phyloP scores from a whole-genome alignment of 345 rosid genomes.

The Corchorus capsularis region DNA sequence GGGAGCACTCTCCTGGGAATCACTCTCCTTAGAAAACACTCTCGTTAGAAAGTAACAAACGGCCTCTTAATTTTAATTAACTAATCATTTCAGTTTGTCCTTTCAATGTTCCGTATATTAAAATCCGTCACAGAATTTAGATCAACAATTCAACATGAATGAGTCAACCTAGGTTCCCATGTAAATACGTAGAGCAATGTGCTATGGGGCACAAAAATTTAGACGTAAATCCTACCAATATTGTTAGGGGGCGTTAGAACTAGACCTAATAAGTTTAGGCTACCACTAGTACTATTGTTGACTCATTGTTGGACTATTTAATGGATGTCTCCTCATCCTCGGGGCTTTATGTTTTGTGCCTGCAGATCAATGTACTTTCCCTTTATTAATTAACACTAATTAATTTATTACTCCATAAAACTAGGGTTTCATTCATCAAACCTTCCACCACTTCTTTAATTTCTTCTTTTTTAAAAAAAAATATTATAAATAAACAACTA shows the following conservation, averaged over 20 bases:
- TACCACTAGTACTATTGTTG: not conserved
- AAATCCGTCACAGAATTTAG: too few relatives aligned
- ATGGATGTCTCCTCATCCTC: not conserved
- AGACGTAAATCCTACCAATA: not conserved
- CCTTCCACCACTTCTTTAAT: not conserved
- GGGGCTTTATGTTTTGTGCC: not conserved
- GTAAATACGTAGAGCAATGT: not conserved
- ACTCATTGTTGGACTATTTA: not conserved
- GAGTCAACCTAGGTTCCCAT: too few relatives aligned
- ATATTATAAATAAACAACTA: not conserved
- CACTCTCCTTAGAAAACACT: too few relatives aligned
- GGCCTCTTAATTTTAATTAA: too few relatives aligned
- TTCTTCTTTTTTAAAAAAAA: not conserved
- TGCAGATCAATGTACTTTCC: slow-evolving; percentile 12
- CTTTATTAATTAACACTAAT: not conserved
- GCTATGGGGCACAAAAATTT: not conserved
- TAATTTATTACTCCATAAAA: too few relatives aligned
- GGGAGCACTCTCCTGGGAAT: too few relatives aligned
- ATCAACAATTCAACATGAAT: too few relatives aligned
- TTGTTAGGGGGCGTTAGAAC: too few relatives aligned
- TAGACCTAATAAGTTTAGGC: not conserved
- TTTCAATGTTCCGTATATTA: too few relatives aligned
- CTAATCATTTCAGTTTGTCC: too few relatives aligned
- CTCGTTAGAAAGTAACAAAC: too few relatives aligned
- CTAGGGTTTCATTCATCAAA: not conserved